Percentiles rank a stretch among this genome's conserved stretches.
Conservation (phyloP, 768 basidiomycete genomes). For the Dioszegia crocea region DNA sequence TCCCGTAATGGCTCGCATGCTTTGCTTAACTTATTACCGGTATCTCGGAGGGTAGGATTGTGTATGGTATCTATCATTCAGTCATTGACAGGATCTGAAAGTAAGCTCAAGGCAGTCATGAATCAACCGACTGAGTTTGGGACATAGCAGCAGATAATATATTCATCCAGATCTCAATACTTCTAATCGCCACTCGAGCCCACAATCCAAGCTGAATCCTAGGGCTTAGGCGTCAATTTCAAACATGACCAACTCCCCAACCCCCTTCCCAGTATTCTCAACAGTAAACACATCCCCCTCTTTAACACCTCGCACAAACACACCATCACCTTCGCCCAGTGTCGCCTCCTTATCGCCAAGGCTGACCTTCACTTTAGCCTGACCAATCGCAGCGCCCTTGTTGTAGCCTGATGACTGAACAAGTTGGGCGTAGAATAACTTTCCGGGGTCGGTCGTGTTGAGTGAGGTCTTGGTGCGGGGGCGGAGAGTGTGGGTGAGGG, state of each 20-base stretch:
- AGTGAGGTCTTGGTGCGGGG: constrained; percentile 14
- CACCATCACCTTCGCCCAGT: constrained; percentile 81
- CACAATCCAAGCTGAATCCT: too few species aligned
- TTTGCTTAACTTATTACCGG: too few species aligned
- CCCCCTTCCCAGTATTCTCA: constrained; percentile 61
- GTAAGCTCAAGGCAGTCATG: too few species aligned
- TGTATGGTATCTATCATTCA: too few species aligned
- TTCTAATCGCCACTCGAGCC: too few species aligned
- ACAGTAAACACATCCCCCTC: constrained; percentile 52
- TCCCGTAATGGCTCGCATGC: too few species aligned
- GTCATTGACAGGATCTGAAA: too few species aligned
- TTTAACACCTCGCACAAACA: constrained; percentile 61
- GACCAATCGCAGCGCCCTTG: constrained; percentile 51
- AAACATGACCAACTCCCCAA: constrained; percentile 74
- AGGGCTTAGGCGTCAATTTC: constrained; percentile 61
- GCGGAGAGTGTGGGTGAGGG: constrained; percentile 57
- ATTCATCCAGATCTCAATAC: too few species aligned
- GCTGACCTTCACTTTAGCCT: constrained; percentile 59
- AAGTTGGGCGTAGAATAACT: constrained; percentile 78
- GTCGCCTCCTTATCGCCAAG: constrained; percentile 53
- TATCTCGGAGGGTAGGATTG: too few species aligned
- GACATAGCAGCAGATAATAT: too few species aligned
- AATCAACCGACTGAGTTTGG: too few species aligned
- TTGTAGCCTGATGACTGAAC: constrained; percentile 82
- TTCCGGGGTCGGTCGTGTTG: constrained; percentile 27